Conservation (phyloP, 2,329 filamentous ascomycete genomes). For the Alternaria longipes region DNA sequence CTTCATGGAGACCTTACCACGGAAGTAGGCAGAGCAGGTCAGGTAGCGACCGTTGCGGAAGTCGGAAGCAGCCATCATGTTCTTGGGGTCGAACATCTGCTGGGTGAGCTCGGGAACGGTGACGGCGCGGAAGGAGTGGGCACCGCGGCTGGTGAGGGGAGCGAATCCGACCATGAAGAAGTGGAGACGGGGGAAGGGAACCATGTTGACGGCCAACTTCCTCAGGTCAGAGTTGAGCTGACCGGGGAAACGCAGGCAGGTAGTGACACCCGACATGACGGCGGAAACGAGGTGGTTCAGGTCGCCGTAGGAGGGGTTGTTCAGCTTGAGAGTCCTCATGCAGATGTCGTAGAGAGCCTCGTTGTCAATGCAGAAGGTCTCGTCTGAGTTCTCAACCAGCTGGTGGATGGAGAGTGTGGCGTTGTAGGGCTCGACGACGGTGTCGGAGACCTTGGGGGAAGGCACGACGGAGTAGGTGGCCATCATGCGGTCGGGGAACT, state of each 20-base stretch:
- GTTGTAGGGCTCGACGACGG: constrained; percentile 99
- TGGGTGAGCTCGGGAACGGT: constrained; percentile 98
- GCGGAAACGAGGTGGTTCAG: constrained; percentile 99
- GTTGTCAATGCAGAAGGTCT: constrained; percentile 99
- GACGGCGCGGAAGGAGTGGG: constrained; percentile 96
- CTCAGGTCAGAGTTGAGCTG: constrained; percentile 99
- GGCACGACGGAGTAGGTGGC: constrained; percentile 99
- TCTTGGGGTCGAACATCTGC: constrained; percentile 99
- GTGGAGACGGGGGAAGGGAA: constrained; percentile 99
- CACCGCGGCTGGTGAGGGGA: constrained; percentile 91
- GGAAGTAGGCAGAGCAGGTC: constrained; percentile 99
- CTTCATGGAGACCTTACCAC: constrained; percentile 99
- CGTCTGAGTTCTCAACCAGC: constrained; percentile 99
- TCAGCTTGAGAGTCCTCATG: constrained; percentile 99
- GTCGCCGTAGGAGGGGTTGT: constrained; percentile 98
- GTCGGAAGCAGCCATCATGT: constrained; percentile 99
- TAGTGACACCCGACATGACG: constrained; percentile 99
- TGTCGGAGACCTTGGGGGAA: constrained; percentile 99
- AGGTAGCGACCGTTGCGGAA: constrained; percentile 99
- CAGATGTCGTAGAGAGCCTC: constrained; percentile 99
- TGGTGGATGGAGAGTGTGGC: constrained; percentile 98
- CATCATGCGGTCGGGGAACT: constrained; percentile 99
- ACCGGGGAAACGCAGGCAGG: constrained; percentile 97
- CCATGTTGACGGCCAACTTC: constrained; percentile 99
- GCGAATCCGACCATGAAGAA: constrained; percentile 99